Conservation (phyloP, 441 rosid species). For the Theobroma grandiflorum region DNA sequence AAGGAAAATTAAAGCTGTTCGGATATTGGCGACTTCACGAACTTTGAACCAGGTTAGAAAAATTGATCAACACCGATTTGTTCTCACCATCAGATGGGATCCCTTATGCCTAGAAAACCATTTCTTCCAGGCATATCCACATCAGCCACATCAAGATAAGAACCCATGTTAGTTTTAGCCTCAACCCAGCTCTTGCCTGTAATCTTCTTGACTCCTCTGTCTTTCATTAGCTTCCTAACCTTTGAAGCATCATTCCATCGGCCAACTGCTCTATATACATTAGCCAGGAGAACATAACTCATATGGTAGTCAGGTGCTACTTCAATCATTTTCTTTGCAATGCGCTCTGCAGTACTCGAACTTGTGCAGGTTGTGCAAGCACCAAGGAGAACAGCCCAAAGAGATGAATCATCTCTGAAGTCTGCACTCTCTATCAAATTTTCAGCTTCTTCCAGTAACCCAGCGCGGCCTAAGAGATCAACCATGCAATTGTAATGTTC, state of each 20-base stretch:
- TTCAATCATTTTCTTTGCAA: conserved; percentile 74
- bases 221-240: conserved; percentile 67
- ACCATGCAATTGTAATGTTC: conserved; percentile 91
- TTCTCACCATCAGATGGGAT: conserved; percentile 13
- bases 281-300: conserved; percentile 81
- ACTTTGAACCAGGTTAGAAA: background rate
- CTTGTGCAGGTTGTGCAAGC: conserved; percentile 64
- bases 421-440: conserved; percentile 65
- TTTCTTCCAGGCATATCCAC: background rate
- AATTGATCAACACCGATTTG: background rate
- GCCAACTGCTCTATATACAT: conserved; percentile 72
- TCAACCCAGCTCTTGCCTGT: conserved; percentile 81
- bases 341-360: conserved; percentile 65
- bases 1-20: conserved; percentile 1
- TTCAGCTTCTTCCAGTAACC: conserved; percentile 85
- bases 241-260: conserved; percentile 77
- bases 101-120: background rate
- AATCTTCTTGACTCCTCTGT: conserved; percentile 65
- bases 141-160: conserved; percentile 22
- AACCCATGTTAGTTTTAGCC: conserved; percentile 21
- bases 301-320: conserved; percentile 70
- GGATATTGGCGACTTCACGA: background rate
- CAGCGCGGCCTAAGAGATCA: conserved; percentile 90
- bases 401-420: conserved; percentile 64
- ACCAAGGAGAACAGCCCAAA: conserved; percentile 91